Conservation (phyloP, 805 yeast genomes). For the Cyberlindnera amylophila region DNA sequence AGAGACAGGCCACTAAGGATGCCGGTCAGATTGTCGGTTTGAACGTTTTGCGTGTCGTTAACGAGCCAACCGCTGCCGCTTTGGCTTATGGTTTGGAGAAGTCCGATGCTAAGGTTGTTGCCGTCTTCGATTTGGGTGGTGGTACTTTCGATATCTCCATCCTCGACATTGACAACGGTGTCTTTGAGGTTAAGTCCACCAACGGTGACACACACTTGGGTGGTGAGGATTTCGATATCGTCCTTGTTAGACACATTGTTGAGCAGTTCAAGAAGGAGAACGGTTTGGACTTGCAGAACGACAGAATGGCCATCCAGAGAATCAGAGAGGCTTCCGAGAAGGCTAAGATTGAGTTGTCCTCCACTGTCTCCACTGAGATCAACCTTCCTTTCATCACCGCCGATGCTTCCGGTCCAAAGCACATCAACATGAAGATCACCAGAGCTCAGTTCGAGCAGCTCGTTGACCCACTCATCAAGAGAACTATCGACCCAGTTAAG, state of each 20-base stretch:
- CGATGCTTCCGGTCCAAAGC: constrained; percentile 47
- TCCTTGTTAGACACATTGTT: constrained; percentile 54
- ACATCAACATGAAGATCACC: constrained; percentile 55
- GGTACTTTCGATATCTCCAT: constrained; percentile 83
- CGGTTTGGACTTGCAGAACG: constrained; percentile 27
- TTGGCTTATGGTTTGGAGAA: constrained; percentile 91
- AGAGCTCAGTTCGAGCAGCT: constrained; percentile 68
- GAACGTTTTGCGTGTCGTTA: constrained; percentile 90
- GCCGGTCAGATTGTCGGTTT: constrained; percentile 96
- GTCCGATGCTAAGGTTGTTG: constrained; percentile 46
- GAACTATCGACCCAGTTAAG: constrained; percentile 71
- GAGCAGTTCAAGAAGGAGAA: constrained; percentile 52
- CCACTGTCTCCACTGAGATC: constrained; percentile 56
- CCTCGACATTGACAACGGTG: constrained; percentile 74
- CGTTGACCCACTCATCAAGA: constrained; percentile 62
- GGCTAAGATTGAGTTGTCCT: constrained; percentile 73
- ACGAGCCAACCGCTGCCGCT: constrained; percentile 98
- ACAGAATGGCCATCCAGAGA: constrained; percentile 59
- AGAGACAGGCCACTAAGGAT: constrained; percentile 97
- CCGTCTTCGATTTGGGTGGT: constrained; percentile 74
- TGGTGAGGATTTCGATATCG: constrained; percentile 65
- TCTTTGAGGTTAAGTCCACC: constrained; percentile 77
- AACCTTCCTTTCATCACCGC: constrained; percentile 67
- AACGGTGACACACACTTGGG: constrained; percentile 85
- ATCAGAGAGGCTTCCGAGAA: constrained; percentile 77